Conservation (phyloP, 2,329 filamentous ascomycete genomes). For the Fusarium austroafricanum region DNA sequence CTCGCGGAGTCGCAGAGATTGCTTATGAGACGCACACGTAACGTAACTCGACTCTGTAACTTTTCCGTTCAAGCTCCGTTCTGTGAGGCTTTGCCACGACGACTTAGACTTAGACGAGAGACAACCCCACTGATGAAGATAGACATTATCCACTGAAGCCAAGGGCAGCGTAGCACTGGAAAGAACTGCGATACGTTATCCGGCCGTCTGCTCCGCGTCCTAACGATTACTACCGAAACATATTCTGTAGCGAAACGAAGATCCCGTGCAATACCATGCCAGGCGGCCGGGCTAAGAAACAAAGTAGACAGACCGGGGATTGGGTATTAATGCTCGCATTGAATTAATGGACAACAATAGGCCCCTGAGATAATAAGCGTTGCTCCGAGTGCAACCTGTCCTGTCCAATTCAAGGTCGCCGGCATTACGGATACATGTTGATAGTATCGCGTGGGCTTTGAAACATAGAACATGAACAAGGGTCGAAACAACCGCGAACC, state of each 20-base stretch:
- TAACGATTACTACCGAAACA: conserved; percentile 16
- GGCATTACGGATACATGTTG: conserved; percentile 7
- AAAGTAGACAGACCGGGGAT: neutral
- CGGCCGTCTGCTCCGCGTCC: conserved; percentile 19
- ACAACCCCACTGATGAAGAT: conserved; percentile 9
- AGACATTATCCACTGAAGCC: conserved; percentile 21
- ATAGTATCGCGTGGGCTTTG: conserved; percentile 41
- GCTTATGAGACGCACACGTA: conserved; percentile 27
- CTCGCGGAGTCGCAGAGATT: conserved; percentile 22
- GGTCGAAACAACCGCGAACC: conserved; percentile 40
- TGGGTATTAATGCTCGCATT: conserved; percentile 10
- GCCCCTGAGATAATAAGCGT: conserved; percentile 8
- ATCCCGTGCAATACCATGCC: conserved; percentile 13
- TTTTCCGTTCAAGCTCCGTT: neutral
- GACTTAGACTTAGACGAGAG: neutral
- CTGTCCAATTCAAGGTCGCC: conserved; percentile 3
- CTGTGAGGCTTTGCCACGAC: neutral
- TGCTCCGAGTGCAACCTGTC: conserved; percentile 20
- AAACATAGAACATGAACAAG: conserved; percentile 41
- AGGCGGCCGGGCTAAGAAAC: conserved; percentile 2
- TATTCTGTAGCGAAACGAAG: conserved; percentile 16
- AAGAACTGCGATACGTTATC: conserved; percentile 24
- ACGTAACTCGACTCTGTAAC: conserved; percentile 2
- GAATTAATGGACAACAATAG: neutral
- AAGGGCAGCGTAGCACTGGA: conserved; percentile 23